Evolutionary conservation across 2,329 filamentous ascomycete genomes (phyloP).

Genomic region (Whalleya microplaca): DNA sequence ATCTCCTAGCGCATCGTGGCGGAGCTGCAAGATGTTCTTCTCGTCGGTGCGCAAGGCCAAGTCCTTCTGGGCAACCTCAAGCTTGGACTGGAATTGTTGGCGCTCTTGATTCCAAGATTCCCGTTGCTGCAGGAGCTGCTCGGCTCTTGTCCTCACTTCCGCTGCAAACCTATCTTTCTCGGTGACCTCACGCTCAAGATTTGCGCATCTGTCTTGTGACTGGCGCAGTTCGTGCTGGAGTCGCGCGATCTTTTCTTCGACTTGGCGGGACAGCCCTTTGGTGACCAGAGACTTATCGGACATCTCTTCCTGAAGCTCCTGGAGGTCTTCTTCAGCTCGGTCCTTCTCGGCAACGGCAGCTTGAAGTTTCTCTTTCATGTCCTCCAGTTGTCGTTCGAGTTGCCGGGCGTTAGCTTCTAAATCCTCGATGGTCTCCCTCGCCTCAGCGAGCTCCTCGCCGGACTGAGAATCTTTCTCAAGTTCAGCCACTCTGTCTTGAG

Average conservation of each 20-base stretch:
- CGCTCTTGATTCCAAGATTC: conserved; percentile 45
- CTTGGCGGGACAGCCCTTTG: conserved; percentile 73
- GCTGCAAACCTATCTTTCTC: conserved; percentile 52
- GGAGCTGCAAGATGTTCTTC: conserved; percentile 70
- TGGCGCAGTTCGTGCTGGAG: conserved; percentile 69
- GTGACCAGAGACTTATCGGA: conserved; percentile 78
- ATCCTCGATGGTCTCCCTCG: conserved; percentile 61
- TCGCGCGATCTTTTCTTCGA: conserved; percentile 70
- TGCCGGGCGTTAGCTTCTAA: conserved; percentile 59
- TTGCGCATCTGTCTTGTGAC: conserved; percentile 51
- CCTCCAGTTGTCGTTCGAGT: conserved; percentile 58
- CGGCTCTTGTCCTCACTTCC: conserved; percentile 48
- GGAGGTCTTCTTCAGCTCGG: conserved; percentile 61
- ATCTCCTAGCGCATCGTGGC: conserved; percentile 67
- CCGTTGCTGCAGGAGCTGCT: conserved; percentile 48
- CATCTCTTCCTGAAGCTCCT: conserved; percentile 76
- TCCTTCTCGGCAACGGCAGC: conserved; percentile 59
- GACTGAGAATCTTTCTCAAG: conserved; percentile 61
- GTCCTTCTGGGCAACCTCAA: conserved; percentile 63
- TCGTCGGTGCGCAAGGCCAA: conserved; percentile 63
- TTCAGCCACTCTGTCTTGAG: conserved; percentile 53
- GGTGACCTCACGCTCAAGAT: conserved; percentile 55
- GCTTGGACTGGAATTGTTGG: conserved; percentile 49
- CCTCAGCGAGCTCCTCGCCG: conserved; percentile 57
- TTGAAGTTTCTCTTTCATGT: conserved; percentile 58